Percentiles rank a stretch among this genome's conserved stretches.
Conservation (phyloP, 352 stramenopile species). For the Globisporangium recalcitrans region DNA sequence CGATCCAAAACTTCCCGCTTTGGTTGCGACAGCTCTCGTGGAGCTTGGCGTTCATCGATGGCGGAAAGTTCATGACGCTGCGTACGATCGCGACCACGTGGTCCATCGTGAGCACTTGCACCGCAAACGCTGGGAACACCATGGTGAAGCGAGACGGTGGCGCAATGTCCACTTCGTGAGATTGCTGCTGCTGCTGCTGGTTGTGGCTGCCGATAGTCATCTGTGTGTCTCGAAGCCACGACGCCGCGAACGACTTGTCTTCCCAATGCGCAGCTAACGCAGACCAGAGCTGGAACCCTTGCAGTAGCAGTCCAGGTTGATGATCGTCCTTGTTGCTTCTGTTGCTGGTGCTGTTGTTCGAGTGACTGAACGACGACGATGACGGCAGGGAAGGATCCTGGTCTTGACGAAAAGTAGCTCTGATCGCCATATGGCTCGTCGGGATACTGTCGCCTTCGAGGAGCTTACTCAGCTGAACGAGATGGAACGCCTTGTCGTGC, state of each 20-base stretch:
- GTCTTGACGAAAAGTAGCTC: slow-evolving; percentile 33
- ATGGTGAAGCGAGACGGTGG: slow-evolving; percentile 17
- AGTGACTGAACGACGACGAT: not conserved
- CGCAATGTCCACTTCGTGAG: not conserved
- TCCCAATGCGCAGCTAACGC: slow-evolving; percentile 27
- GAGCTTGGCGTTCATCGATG: slow-evolving; percentile 21
- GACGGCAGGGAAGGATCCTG: slow-evolving; percentile 25
- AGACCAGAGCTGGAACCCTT: slow-evolving; percentile 36
- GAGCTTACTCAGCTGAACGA: slow-evolving; percentile 32
- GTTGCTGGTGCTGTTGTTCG: not conserved
- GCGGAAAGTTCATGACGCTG: slow-evolving; percentile 23
- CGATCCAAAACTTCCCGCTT: slow-evolving; percentile 46
- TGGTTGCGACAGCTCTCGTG: slow-evolving; percentile 31
- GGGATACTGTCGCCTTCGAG: slow-evolving; percentile 24
- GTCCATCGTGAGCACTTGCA: slow-evolving; percentile 20
- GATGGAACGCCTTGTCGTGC: slow-evolving; percentile 24
- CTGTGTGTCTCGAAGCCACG: slow-evolving; percentile 19
- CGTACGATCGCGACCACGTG: slow-evolving; percentile 30
- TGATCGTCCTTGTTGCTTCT: not conserved
- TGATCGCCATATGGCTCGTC: slow-evolving; percentile 30
- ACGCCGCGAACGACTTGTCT: slow-evolving; percentile 24
- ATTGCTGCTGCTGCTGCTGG: not conserved
- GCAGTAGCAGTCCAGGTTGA: slow-evolving; percentile 10
- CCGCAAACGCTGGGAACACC: slow-evolving; percentile 16
- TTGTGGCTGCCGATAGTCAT: too few species aligned